A percentile compares a stretch with the other conserved stretches of the same genome.
Conservation (phyloP, 371 early-diverging fungal species). For the Apophysomyces ossiformis region DNA sequence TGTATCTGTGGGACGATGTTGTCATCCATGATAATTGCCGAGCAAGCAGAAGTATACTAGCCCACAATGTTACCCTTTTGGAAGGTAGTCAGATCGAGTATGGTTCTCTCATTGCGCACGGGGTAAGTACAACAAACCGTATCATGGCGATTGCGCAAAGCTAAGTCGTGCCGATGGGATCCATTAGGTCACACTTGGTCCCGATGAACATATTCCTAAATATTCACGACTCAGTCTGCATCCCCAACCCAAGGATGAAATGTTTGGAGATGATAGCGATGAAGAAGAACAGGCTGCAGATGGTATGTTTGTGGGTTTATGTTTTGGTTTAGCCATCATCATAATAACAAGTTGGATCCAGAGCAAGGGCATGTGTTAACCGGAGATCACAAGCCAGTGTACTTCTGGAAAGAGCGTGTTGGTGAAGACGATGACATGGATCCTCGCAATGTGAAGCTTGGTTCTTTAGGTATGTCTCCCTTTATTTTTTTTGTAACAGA, state of each 20-base stretch:
- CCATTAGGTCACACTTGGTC: slow-evolving; percentile 74
- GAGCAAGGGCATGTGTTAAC: slow-evolving; percentile 36
- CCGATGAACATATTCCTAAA: slow-evolving; percentile 69
- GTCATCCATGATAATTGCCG: slow-evolving; percentile 69
- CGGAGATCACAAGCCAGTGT: slow-evolving; percentile 49
- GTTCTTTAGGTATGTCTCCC: slow-evolving; percentile 39
- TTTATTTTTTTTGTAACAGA: too few species aligned
- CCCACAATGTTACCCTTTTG: slow-evolving; percentile 67
- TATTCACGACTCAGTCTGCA: slow-evolving; percentile 70
- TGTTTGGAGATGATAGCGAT: slow-evolving; percentile 51
- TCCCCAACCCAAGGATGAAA: slow-evolving; percentile 48
- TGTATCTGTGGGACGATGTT: slow-evolving; percentile 86
- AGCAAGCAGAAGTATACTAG: slow-evolving; percentile 76
- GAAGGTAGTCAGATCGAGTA: slow-evolving; percentile 66
- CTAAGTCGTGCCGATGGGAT: background rate
- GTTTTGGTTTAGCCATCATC: background rate
- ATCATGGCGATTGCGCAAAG: background rate
- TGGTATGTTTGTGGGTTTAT: slow-evolving; percentile 15
- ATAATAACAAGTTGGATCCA: slow-evolving; percentile 5
- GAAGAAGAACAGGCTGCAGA: slow-evolving; percentile 56
- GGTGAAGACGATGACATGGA: slow-evolving; percentile 54
- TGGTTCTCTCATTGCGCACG: slow-evolving; percentile 75
- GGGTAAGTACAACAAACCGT: slow-evolving; percentile 39
- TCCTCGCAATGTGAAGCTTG: slow-evolving; percentile 49
- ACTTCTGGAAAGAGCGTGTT: slow-evolving; percentile 48